A percentile compares a stretch with the other conserved stretches of the same genome.
phyloP scores from a whole-genome alignment of 2,329 filamentous ascomycete species.

The Fusarium bactridioides region DNA sequence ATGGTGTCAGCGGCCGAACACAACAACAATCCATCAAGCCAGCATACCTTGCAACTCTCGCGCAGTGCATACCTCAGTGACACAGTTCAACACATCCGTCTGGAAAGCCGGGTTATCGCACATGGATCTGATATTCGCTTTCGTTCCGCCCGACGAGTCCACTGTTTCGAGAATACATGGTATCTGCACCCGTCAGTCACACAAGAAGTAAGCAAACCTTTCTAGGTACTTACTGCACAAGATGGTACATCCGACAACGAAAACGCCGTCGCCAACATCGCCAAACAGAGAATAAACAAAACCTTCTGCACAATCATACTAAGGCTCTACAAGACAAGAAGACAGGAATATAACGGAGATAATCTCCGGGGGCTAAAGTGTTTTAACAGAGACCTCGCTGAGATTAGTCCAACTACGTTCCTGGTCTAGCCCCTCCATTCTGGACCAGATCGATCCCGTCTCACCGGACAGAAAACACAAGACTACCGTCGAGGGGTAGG shows the following conservation, averaged over 20 bases:
- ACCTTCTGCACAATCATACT: fast-evolving
- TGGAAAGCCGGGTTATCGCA: background rate
- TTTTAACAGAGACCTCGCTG: background rate
- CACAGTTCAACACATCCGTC: background rate
- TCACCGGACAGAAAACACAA: background rate
- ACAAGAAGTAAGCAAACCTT: fast-evolving
- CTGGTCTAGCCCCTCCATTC: background rate
- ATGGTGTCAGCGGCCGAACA: background rate
- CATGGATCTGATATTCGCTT: background rate
- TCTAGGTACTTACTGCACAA: background rate
- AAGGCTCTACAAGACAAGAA: background rate
- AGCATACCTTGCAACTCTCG: background rate
- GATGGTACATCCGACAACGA: background rate
- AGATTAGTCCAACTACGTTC: background rate
- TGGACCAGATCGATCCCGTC: background rate
- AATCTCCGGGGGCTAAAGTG: background rate
- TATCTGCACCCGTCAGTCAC: background rate
- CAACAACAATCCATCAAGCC: fast-evolving
- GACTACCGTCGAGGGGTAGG: too few relatives aligned
- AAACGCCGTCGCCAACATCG: fast-evolving
- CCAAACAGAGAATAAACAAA: background rate
- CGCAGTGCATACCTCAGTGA: fast-evolving
- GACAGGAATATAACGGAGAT: background rate
- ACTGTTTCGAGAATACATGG: background rate
- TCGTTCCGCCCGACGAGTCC: background rate